Evolutionary conservation across 1,284 basidiomycete species (phyloP), one percentile per base, ranked within the genome.

Genomic region (Cryptococcus sp.): DNA sequence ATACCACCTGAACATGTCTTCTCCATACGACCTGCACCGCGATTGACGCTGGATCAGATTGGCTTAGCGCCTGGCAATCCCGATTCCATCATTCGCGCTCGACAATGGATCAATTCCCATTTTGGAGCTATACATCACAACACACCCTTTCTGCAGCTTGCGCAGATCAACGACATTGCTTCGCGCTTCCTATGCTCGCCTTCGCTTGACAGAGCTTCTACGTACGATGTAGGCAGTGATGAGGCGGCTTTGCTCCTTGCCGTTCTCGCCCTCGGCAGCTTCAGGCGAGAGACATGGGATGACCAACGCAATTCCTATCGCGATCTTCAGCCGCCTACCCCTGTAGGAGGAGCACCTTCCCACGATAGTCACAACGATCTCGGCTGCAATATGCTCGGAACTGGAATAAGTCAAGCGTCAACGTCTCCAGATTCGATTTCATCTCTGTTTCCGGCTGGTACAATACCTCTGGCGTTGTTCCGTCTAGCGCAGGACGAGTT

Each of bases 91-190:
- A 19, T 47, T 6, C 43, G 46, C 26, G 63, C 63, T 6, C 58
- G 52, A 19, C 46, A 54, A 11, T 65, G 61, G 58, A 62, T 65
- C 23, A 57, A 56, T 34, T 54, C 57, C 16, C 63, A 65, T 52
- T 62, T 65, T 37, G 34, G 25, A 16, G 63, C 61, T 1, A 58
- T 65, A 5, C 63, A 65, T 41, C 63, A 65, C 48, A 62, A 59
- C 25, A 65, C 63, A 10, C 63, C 63, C 26, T 65, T 65, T 44
- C 58, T 65, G 15, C 39, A 58, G 40, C 56, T 61, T 1, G 61
- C 58, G 3, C 50, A 50, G 6, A 49, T 65, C 17, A 20, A 55
- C 25, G 56, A 55, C n/a, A 58, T 55, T 7, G 58, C 58, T 11
- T 23, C 25, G 17, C 34, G 52, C 15, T 19, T 59, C 20, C 60